Percentiles rank a stretch among this genome's conserved stretches.
Evolutionary conservation across 2,329 filamentous ascomycete species (phyloP).

Genomic region (Alternaria ethzedia): DNA sequence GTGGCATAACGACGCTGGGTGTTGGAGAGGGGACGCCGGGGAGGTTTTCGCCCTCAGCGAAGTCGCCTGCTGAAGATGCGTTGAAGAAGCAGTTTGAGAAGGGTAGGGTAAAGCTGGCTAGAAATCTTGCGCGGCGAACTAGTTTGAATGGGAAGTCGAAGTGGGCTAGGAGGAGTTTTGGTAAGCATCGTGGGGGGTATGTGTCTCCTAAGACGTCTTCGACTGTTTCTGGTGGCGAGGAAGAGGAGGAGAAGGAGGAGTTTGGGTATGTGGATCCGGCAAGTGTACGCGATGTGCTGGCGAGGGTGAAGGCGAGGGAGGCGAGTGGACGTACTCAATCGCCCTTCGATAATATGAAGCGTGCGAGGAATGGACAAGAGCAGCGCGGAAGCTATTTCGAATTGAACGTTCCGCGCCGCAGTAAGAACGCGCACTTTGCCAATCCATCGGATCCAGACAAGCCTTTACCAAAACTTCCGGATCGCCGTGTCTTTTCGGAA

Average conservation of each 20-base stretch:
- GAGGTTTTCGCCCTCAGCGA: rapidly evolving
- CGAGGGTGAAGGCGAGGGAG: not conserved
- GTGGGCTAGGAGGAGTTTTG: not conserved
- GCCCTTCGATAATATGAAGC: rapidly evolving
- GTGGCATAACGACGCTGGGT: rapidly evolving
- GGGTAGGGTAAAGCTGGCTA: not conserved
- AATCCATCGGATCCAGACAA: not conserved
- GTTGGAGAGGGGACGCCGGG: not conserved
- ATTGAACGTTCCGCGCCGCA: not conserved
- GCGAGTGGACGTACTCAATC: rapidly evolving
- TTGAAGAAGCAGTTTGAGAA: not conserved
- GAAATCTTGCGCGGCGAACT: not conserved
- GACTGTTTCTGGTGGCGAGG: too few relatives aligned
- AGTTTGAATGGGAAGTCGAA: not conserved
- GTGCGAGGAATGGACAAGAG: rapidly evolving
- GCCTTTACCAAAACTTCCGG: not conserved
- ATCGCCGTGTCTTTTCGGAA: not conserved
- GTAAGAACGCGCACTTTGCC: not conserved
- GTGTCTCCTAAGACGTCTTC: not conserved
- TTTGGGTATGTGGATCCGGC: not conserved
- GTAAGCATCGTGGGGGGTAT: rapidly evolving
- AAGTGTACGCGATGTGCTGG: not conserved
- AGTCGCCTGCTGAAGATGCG: not conserved
- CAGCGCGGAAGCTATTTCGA: not conserved
- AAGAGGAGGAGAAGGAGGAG: too few relatives aligned